Evolutionary conservation across 202 grass and related monocot species (phyloP).

Genomic region (Setaria italica): DNA sequence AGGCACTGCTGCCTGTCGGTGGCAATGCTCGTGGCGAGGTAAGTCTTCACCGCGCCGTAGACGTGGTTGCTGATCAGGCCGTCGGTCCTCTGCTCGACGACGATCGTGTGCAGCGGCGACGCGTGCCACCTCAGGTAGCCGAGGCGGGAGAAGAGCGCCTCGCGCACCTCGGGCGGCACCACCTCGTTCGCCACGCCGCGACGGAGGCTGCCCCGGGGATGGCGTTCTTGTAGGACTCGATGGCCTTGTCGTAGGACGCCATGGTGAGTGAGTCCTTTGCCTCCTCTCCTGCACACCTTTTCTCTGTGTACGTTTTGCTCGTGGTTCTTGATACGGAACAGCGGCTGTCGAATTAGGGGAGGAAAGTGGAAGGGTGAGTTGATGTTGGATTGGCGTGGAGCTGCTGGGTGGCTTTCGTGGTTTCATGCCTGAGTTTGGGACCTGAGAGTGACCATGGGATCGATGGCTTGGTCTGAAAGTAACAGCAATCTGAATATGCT

Average conservation of each 20-base stretch:
- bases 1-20: not conserved
- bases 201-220: not conserved
- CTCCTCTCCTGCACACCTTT: too few species aligned
- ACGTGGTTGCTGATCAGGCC: not conserved
- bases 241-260: not conserved
- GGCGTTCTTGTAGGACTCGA: not conserved
- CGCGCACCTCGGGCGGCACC: not conserved
- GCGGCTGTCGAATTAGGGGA: too few species aligned
- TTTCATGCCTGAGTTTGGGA: too few species aligned
- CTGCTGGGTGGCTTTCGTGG: too few species aligned
- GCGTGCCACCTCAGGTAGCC: not conserved
- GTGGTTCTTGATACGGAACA: too few species aligned
- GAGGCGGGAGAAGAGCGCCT: not conserved
- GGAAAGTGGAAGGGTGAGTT: not conserved
- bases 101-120: not conserved
- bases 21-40: not conserved
- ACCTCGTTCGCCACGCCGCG: not conserved
- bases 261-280: not conserved
- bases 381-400: not conserved
- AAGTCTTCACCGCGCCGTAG: not conserved
- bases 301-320: too few species aligned
- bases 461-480: not conserved
- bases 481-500: not conserved
- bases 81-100: not conserved
- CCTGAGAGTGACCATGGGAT: not conserved